Evolutionary conservation across 768 basidiomycete genomes (phyloP).

Genomic region (Multifurca ochricompacta): DNA sequence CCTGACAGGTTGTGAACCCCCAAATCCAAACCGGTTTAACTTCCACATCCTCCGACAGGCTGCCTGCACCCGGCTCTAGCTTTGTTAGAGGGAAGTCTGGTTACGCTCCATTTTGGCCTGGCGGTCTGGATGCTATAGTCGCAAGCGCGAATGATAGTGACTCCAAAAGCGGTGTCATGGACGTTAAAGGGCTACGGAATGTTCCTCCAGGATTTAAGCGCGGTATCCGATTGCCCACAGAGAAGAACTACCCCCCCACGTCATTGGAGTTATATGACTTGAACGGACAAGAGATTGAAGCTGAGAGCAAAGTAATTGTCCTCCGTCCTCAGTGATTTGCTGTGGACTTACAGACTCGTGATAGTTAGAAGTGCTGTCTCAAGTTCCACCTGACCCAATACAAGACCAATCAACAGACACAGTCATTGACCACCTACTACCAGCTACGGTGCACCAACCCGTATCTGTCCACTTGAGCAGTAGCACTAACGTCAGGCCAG

Average conservation of each 20-base stretch:
- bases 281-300: not conserved
- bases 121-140: conserved; percentile 69
- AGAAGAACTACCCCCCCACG: conserved; percentile 41
- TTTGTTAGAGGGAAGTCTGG: conserved; percentile 95
- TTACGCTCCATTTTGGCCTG: conserved; percentile 90
- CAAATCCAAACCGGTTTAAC: conserved; percentile 62
- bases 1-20: conserved; percentile 46
- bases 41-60: conserved; percentile 79
- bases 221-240: conserved; percentile 65
- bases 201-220: conserved; percentile 79
- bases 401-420: conserved; percentile 32
- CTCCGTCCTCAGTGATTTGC: not conserved
- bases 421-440: conserved; percentile 75
- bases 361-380: not conserved
- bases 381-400: conserved; percentile 20
- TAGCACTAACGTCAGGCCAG: conserved; percentile 29
- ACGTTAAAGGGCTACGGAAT: conserved; percentile 45
- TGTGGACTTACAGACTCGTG: not conserved
- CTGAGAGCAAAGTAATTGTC: not conserved
- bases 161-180: conserved; percentile 28
- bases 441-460: conserved; percentile 26
- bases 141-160: conserved; percentile 12
- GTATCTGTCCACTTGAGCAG: not conserved
- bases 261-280: conserved; percentile 29
- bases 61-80: conserved; percentile 66